Evolutionary conservation across 2,329 filamentous ascomycete species (phyloP).

Genomic region (Fusarium solani-melongenae): DNA sequence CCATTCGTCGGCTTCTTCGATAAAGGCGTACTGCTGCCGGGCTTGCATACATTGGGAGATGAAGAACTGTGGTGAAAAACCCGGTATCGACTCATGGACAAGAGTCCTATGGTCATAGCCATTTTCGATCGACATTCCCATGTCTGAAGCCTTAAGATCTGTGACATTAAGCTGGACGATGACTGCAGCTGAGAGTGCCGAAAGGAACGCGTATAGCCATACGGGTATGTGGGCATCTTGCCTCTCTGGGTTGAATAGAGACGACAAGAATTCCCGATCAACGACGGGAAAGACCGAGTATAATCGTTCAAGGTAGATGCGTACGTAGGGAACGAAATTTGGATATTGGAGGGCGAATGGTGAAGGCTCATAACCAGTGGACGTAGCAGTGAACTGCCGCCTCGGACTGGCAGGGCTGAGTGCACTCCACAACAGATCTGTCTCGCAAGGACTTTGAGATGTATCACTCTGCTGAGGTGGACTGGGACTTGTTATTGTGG

Average conservation of each 20-base stretch:
- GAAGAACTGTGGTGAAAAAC: slow-evolving; percentile 22
- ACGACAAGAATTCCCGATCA: slow-evolving; percentile 17
- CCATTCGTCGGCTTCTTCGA: slow-evolving; percentile 32
- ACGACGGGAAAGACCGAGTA: slow-evolving; percentile 38
- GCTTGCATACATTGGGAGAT: slow-evolving; percentile 23
- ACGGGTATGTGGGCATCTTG: background rate
- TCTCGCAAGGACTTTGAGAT: background rate
- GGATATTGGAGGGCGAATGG: background rate
- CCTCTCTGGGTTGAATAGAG: slow-evolving; percentile 3
- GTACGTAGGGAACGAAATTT: slow-evolving; percentile 23
- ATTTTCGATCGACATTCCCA: background rate
- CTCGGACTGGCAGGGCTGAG: background rate
- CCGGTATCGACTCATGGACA: background rate
- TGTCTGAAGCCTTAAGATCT: background rate
- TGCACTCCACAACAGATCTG: background rate
- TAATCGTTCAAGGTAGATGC: slow-evolving; percentile 32
- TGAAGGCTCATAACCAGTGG: background rate
- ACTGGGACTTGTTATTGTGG: background rate
- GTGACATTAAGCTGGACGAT: slow-evolving; percentile 33
- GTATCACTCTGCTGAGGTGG: background rate
- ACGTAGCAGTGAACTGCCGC: background rate
- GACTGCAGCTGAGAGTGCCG: slow-evolving; percentile 32
- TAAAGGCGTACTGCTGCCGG: slow-evolving; percentile 18
- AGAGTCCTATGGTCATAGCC: background rate
- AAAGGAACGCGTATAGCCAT: slow-evolving; percentile 20